Conservation (phyloP, 192 early-diverging fungal genomes). For the Coemansia sp. region DNA sequence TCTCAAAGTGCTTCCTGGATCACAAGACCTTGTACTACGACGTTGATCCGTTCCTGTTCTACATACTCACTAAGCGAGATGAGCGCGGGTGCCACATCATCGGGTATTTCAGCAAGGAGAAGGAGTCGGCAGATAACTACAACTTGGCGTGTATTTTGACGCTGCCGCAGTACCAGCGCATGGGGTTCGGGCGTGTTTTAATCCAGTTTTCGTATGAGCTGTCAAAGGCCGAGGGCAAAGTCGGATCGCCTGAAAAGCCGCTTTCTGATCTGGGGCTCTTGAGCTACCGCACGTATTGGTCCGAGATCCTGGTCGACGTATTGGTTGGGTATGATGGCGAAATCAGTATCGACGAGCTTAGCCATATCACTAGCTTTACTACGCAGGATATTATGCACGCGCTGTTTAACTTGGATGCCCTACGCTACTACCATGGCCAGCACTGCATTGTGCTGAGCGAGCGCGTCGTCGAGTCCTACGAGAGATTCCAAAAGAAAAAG, state of each 20-base stretch:
- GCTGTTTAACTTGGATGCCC: constrained; percentile 81
- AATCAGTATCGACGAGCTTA: constrained; percentile 88
- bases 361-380: constrained; percentile 82
- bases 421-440: constrained; percentile 91
- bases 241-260: constrained; percentile 97
- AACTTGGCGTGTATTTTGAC: constrained; percentile 99
- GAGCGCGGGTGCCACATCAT: constrained; percentile 87
- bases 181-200: constrained; percentile 91
- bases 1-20: constrained; percentile 97
- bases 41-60: constrained; percentile 98
- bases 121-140: constrained; percentile 94
- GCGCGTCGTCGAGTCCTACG: constrained; percentile 78
- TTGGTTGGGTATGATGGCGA: constrained; percentile 77
- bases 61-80: constrained; percentile 90
- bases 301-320: constrained; percentile 81
- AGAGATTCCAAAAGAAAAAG: constrained; percentile 79
- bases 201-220: constrained; percentile 98
- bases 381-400: constrained; percentile 91
- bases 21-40: constrained; percentile 99
- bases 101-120: constrained; percentile 99
- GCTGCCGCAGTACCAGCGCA: constrained; percentile 94
- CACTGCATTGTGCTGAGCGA: constrained; percentile 89
- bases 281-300: constrained; percentile 96
- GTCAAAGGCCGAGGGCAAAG: constrained; percentile 89
- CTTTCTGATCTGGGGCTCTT: constrained; percentile 95